These are phyloP conservation scores for Melastoma candidum DNA, from an alignment of 441 rosid genomes.

Conservation along the genomic window DNA sequence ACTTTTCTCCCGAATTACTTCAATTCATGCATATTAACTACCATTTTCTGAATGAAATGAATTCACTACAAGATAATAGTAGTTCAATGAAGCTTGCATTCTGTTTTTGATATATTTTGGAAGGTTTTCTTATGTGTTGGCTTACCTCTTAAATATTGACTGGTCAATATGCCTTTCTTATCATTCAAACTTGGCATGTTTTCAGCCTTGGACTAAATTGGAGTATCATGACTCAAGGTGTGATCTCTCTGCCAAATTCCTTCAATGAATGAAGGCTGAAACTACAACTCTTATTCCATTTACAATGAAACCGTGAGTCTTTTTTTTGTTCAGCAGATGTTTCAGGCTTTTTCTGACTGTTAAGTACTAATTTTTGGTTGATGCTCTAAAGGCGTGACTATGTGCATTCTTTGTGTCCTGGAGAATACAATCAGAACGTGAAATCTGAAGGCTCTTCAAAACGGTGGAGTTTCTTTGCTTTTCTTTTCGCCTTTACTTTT, in stretches of 20 bases:
- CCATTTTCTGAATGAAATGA: too few relatives aligned
- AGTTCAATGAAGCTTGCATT: too few relatives aligned
- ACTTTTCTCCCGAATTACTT: too few relatives aligned
- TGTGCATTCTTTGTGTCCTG: slow-evolving; percentile 59
- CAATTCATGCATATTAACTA: too few relatives aligned
- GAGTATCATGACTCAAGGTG: slow-evolving; percentile 66
- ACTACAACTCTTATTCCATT: slow-evolving; percentile 48
- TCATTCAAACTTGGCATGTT: slow-evolving; percentile 1
- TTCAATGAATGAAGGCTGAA: slow-evolving; percentile 46
- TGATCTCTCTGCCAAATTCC: slow-evolving; percentile 46
- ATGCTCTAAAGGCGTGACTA: slow-evolving; percentile 45
- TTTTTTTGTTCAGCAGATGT: slow-evolving; percentile 2
- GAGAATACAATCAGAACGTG: slow-evolving; percentile 24
- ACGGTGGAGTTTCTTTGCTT: slow-evolving; percentile 30
- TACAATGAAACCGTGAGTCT: slow-evolving; percentile 54
- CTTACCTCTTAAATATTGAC: neutral
- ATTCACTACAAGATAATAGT: too few relatives aligned
- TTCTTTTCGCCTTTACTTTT: neutral
- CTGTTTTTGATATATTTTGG: too few relatives aligned
- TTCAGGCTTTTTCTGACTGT: too few relatives aligned
- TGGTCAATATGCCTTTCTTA: neutral
- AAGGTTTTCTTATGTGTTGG: too few relatives aligned
- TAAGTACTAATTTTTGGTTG: neutral
- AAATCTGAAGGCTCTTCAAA: slow-evolving; percentile 31
- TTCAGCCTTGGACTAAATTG: slow-evolving; percentile 63